These are phyloP conservation scores for Yarrowia osloensis DNA, from an alignment of 805 yeast species.

Conservation along the genomic window DNA sequence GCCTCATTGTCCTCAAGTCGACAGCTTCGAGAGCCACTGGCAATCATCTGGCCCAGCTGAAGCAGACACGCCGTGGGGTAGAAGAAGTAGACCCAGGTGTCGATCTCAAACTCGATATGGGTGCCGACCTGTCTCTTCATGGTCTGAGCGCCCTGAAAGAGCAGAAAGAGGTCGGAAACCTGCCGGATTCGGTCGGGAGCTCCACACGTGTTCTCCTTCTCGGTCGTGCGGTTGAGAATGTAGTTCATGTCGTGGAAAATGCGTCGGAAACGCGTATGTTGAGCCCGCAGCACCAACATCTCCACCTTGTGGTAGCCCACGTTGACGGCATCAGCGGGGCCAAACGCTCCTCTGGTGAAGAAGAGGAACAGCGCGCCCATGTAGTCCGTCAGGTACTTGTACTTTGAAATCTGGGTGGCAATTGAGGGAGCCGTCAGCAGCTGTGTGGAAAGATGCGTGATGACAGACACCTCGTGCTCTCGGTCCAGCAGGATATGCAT, in stretches of 20 bases:
- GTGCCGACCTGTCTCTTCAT: conserved; percentile 70
- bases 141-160: conserved; percentile 79
- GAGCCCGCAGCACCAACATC: conserved; percentile 3
- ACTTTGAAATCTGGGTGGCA: conserved; percentile 60
- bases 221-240: conserved; percentile 67
- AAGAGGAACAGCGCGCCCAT: conserved; percentile 64
- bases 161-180: conserved; percentile 61
- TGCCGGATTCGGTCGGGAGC: conserved; percentile 54
- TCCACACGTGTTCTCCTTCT: conserved; percentile 50
- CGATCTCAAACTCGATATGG: conserved; percentile 90
- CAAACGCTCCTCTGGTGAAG: conserved; percentile 40
- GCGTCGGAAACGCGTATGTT: conserved; percentile 73
- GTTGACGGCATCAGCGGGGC: conserved; percentile 22
- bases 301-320: conserved; percentile 28
- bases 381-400: conserved; percentile 65
- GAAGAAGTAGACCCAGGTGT: conserved; percentile 74
- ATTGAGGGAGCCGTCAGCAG: conserved; percentile 87
- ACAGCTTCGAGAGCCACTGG: conserved; percentile 40
- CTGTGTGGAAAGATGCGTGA: conserved; percentile 77
- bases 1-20: conserved; percentile 28
- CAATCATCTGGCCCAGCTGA: conserved; percentile 47
- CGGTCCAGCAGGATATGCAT: conserved; percentile 72
- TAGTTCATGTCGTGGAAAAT: conserved; percentile 78
- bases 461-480: conserved; percentile 81
- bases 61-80: conserved; percentile 68